Evolutionary conservation across 148 eudicot genomes (phyloP).

Genomic region (Spergularia bocconei): DNA sequence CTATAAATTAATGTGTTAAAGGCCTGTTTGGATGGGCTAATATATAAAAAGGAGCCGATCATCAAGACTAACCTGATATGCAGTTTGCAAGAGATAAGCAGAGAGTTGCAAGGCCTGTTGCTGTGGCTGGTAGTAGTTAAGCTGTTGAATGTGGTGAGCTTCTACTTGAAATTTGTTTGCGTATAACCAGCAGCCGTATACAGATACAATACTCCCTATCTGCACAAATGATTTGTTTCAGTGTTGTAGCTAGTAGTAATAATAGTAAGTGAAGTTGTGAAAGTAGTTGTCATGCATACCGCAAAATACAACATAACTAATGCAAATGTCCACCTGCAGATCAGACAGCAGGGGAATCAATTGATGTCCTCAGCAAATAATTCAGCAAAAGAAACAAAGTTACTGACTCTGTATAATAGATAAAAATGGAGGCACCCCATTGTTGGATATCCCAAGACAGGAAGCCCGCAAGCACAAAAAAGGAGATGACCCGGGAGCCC

Average conservation of each 20-base stretch:
- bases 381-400: too few relatives aligned
- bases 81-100: constrained; percentile 53
- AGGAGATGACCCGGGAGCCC: constrained; percentile 31
- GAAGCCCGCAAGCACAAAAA: constrained; percentile 31
- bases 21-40: too few relatives aligned
- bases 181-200: constrained; percentile 45
- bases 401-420: constrained; percentile 61
- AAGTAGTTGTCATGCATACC: constrained; percentile 37
- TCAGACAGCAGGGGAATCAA: neutral
- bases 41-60: too few relatives aligned
- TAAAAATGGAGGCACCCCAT: constrained; percentile 41
- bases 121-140: constrained; percentile 13
- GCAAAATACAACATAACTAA: constrained; percentile 63
- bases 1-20: constrained; percentile 34
- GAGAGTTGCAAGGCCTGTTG: constrained; percentile 34
- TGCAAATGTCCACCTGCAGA: constrained; percentile 70
- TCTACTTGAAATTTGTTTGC: constrained; percentile 16
- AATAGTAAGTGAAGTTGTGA: neutral
- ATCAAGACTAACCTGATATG: constrained; percentile 59
- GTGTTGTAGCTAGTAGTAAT: too few relatives aligned
- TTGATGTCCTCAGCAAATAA: too few relatives aligned
- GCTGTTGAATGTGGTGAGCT: neutral
- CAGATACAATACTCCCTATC: constrained; percentile 50
- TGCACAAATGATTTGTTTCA: too few relatives aligned
- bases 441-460: constrained; percentile 38